Evolutionary conservation across 176 grass and related monocot species (phyloP).

Genomic region (Aegilops sharonensis): DNA sequence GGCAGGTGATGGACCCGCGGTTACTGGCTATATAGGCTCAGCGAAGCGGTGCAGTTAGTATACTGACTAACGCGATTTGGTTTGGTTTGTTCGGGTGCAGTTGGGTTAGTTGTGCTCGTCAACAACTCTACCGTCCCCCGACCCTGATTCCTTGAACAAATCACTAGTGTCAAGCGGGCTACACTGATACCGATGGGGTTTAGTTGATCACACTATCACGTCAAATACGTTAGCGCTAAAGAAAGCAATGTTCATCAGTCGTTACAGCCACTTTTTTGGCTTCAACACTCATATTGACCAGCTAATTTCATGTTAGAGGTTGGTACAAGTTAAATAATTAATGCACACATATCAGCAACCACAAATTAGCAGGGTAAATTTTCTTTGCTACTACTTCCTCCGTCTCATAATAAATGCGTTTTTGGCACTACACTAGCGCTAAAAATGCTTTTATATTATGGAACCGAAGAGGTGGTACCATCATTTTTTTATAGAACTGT

Average conservation of each 20-base stretch:
- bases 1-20: neutral
- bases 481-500: neutral
- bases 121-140: constrained; percentile 29
- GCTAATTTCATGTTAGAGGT: neutral
- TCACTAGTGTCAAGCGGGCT: neutral
- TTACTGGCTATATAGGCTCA: constrained; percentile 16
- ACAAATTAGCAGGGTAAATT: neutral
- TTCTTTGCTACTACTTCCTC: neutral
- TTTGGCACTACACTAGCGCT: too few species aligned
- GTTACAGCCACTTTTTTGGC: neutral
- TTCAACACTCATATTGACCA: neutral
- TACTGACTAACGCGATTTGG: constrained; percentile 28
- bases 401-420: too few species aligned
- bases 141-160: constrained; percentile 17
- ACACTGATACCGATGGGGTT: neutral
- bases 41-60: constrained; percentile 14
- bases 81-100: constrained; percentile 33
- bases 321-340: neutral
- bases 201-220: neutral
- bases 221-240: neutral
- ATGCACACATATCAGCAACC: neutral
- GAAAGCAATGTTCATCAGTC: neutral
- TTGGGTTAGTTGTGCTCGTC: constrained; percentile 42
- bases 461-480: too few species aligned
- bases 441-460: too few species aligned